Evolutionary conservation across 345 rosid species (phyloP), one percentile per base, ranked within the genome.

Genomic region (Firmiana major): DNA sequence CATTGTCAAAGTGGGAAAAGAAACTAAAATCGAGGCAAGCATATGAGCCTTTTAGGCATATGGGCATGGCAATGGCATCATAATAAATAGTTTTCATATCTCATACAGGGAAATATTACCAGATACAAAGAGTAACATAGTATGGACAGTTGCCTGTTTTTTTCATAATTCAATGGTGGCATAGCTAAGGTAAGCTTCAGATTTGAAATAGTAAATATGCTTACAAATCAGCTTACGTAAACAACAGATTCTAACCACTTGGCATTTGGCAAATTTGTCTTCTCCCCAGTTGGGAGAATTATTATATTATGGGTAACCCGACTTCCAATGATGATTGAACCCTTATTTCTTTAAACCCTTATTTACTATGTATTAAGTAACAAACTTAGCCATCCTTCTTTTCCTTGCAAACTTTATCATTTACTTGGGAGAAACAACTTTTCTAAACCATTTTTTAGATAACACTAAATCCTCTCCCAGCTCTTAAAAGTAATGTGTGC

Each of bases 31-130:
- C 5, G 15, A 45, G 55, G 15, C 53, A 74, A 58, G 15, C 16
- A 55, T 24, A 73, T 19, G 48, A 54, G 7, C 76, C 12, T 73
- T 73, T 73, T 40, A 26, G 22, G 73, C 42, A 70, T 73, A 58
- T 26, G 13, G 7, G 57, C 42, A 28, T 45, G 4, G 45, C 31
- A 59, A 28, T 17, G 21, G 45, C 58, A 74, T 74, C 57, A 62
- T 43, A 43, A 9, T 43, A 43, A 43, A 26, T 7, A 60, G 53
- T 19, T 59, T 59, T 63, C 74, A 71, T 28, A 49, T 49, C 58
- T 31, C 59, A 51, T 17, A 71, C 74, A 2, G 0, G 34, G 28
- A 67, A 67, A 67, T 24, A 67, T 67, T 12, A 67, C 34, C 34
- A 5, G 53, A 21, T 67, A 21, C 31, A 0, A 66, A 42, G 4